phyloP scores from a whole-genome alignment of 768 basidiomycete species.

The Plicaturopsis crispa region DNA sequence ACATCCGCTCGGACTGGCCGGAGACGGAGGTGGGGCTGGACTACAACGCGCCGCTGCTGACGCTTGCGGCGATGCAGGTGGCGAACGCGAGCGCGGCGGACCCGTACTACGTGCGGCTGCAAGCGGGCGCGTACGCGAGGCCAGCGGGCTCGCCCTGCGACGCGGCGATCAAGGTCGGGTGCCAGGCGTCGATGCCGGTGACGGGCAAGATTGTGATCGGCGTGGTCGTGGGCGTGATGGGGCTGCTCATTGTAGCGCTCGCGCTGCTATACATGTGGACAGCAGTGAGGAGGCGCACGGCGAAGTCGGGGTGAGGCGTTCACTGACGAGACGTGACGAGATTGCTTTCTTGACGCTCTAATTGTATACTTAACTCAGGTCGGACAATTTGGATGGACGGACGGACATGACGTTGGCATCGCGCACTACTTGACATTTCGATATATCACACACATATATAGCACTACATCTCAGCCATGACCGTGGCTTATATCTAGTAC shows the following conservation, averaged over 20 bases:
- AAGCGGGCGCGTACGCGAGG: slow-evolving; percentile 59
- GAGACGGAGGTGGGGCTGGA: slow-evolving; percentile 82
- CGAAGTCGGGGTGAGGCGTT: too few species aligned
- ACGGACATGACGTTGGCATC: too few species aligned
- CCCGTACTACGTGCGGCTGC: slow-evolving; percentile 70
- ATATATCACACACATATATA: too few species aligned
- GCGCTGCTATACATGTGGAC: slow-evolving; percentile 29
- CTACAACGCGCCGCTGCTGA: slow-evolving; percentile 87
- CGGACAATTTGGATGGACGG: too few species aligned
- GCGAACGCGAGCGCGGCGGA: slow-evolving; percentile 53
- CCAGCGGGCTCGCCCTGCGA: slow-evolving; percentile 78
- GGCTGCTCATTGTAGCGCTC: slow-evolving; percentile 45
- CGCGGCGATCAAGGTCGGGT: slow-evolving; percentile 49
- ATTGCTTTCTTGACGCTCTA: too few species aligned
- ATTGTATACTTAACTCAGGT: too few species aligned
- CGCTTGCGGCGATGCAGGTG: slow-evolving; percentile 74
- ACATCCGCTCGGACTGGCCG: slow-evolving; percentile 86
- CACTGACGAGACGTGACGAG: too few species aligned
- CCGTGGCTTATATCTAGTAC: too few species aligned
- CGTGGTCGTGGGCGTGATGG: slow-evolving; percentile 54
- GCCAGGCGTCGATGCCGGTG: slow-evolving; percentile 45
- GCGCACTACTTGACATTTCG: too few species aligned
- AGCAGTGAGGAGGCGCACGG: neutral
- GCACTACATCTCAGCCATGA: too few species aligned
- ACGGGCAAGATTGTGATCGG: slow-evolving; percentile 66